Evolutionary conservation across 371 early-diverging fungal species (phyloP).

Genomic region (Mortierella sp.): DNA sequence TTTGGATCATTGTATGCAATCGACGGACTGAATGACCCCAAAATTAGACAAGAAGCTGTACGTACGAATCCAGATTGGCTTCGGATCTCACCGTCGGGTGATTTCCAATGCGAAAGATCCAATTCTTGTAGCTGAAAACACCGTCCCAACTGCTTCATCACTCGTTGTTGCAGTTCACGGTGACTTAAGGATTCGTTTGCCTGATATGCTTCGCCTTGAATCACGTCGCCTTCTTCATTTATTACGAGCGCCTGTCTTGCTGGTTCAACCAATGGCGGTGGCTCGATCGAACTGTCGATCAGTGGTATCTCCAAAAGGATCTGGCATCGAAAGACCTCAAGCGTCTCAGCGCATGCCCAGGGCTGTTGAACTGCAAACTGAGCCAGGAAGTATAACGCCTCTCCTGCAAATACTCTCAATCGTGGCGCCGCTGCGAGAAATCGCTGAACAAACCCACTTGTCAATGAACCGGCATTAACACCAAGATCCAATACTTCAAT

Average conservation of each 20-base stretch:
- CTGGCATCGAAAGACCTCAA: conserved; percentile 8
- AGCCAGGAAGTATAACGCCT: background rate
- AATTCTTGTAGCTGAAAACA: conserved; percentile 5
- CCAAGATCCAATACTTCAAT: background rate
- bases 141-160: conserved; percentile 7
- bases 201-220: too few relatives aligned
- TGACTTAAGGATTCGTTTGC: too few relatives aligned
- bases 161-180: background rate
- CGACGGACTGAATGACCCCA: too few relatives aligned
- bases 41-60: background rate
- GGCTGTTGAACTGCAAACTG: background rate
- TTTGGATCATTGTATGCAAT: background rate
- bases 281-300: background rate
- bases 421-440: background rate
- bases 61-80: background rate
- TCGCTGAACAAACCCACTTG: background rate
- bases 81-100: background rate
- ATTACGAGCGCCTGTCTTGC: too few relatives aligned
- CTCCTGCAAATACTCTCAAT: background rate
- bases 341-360: background rate
- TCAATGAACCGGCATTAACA: background rate
- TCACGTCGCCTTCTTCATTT: too few relatives aligned
- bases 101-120: conserved; percentile 7
- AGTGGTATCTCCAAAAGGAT: conserved; percentile 7
- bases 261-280: background rate